phyloP scores from a whole-genome alignment of 169 alveolate species.

The Cryptosporidium tyzzeri region DNA sequence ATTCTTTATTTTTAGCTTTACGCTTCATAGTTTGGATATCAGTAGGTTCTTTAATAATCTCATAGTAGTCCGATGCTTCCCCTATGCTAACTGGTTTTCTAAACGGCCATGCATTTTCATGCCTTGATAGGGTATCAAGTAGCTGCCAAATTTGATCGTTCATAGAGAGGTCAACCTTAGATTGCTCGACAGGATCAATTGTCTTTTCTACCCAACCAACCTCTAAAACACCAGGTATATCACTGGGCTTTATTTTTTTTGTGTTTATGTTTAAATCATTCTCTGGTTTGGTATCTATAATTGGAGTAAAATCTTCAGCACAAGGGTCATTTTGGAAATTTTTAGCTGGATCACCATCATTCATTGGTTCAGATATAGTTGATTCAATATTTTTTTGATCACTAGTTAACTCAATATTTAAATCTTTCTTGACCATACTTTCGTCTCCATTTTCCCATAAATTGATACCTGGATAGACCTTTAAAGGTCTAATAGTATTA shows the following conservation, averaged over 20 bases:
- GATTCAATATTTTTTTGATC: constrained; percentile 15
- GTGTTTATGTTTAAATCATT: background rate
- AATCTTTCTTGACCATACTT: constrained; percentile 10
- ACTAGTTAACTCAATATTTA: constrained; percentile 16
- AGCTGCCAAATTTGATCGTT: constrained; percentile 87
- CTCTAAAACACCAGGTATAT: constrained; percentile 93
- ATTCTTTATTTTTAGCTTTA: constrained; percentile 90
- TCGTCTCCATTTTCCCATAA: constrained; percentile 79
- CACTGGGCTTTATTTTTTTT: constrained; percentile 81
- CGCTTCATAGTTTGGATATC: constrained; percentile 94
- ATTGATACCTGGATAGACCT: constrained; percentile 87
- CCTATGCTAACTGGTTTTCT: constrained; percentile 94
- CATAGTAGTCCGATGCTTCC: constrained; percentile 97
- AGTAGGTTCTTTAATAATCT: constrained; percentile 95
- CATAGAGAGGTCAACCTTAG: constrained; percentile 77
- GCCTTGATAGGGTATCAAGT: constrained; percentile 84
- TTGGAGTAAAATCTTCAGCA: constrained; percentile 1
- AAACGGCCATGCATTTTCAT: constrained; percentile 94
- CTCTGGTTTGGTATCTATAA: constrained; percentile 1
- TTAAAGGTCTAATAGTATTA: constrained; percentile 85
- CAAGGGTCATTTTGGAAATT: background rate
- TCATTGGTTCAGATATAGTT: background rate
- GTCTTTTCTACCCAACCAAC: constrained; percentile 92
- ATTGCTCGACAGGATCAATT: constrained; percentile 64
- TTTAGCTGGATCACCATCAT: background rate